Evolutionary conservation across 2,329 filamentous ascomycete genomes (phyloP), one percentile per base, ranked within the genome.

Genomic region (Neonectria hederae): DNA sequence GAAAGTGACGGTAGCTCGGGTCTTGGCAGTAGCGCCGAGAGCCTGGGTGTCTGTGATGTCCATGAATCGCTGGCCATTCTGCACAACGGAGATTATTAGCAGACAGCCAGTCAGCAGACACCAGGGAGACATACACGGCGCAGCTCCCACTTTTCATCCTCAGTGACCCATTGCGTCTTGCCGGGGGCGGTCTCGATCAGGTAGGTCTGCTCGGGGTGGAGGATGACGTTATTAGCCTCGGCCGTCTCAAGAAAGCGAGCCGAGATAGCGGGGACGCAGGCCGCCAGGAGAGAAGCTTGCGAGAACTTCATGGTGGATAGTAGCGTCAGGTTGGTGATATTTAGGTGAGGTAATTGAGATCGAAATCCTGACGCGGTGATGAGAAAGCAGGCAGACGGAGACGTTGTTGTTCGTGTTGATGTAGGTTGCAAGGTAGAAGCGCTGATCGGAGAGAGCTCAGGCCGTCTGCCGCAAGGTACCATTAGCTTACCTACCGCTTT

Each of bases 71-170:
- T 90, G 85, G 74, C 94, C 94, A 76, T 92, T 86, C 93, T 97
- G 49, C 21, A 14, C 26, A 21, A 72, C 42, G n/a, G 2, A 17
- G n/a, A 10, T 19, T 4, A 51, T 66, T 54, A 75, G 68, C 24
- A 55, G 35, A 7, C 9, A 4, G 5, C 3, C 13, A 13, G 14
- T 5, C 26, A 28, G 5, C 1, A 21, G 13, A 5, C 9, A 7
- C 8, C 10, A 54, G 17, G 17, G 21, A 11, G 21, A 81, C 88
- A 62, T 86, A 97, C 94, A 71, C 93, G 86, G 75, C 92, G 90
- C 68, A 98, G 82, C 78, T 90, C 89, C 94, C 95, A 97, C 81
- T 98, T 99, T 82, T 97, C 90, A 38, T 97, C 92, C 74, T 98
- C 95, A 0, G 93, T 97, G 32, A 97, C 90, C 92, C 92, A 96